Evolutionary conservation across 1,139 yeast species (phyloP), one percentile per base, ranked within the genome.

Genomic region (Diutina catenulata): DNA sequence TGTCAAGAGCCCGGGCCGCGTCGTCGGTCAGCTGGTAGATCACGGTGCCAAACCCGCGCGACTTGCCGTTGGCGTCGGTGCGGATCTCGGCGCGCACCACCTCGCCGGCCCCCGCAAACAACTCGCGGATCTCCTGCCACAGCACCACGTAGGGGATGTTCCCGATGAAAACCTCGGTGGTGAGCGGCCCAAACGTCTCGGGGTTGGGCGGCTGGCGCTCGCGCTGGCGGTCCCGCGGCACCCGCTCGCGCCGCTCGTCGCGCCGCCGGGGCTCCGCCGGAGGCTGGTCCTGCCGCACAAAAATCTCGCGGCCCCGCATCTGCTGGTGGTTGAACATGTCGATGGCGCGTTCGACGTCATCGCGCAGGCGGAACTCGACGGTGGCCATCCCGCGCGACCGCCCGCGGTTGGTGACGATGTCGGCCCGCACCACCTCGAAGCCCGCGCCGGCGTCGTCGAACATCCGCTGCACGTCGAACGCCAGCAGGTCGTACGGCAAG

Each of bases 311-410:
- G 13, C 91, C 95, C 53, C 68, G 64, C 47, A 80, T 73, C 38
- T 66, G 70, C 25, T 74, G 67, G 52, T 82, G 81, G 57, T 84
- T 82, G 51, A 71, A 79, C 47, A 74, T 69, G 39, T 66, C 63
- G 47, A 91, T 86, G 19, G 97, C 97, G 28, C 64, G 68, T 40
- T 69, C 71, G 3, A 88, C 97, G 42, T 77, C 84, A 18, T 73
- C 79, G 41, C 70, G 65, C 39, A 67, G 65, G 11, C 76, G 65
- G 52, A 81, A 91, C 57, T 91, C 97, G 29, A 91, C 96, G 15
- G 95, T 84, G 38, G 88, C 93, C 91, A 80, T 81, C 45, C 98
- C 88, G 62, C 93, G 68, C 57, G 88, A 80, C 50, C 84, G 83
- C 40, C 94, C 94, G 47, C 80, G 73, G 41, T 74, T 70, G n/a